These are phyloP conservation scores for Lactuca saligna DNA, from an alignment of 129 eudicot genomes.

Conservation along the genomic window DNA sequence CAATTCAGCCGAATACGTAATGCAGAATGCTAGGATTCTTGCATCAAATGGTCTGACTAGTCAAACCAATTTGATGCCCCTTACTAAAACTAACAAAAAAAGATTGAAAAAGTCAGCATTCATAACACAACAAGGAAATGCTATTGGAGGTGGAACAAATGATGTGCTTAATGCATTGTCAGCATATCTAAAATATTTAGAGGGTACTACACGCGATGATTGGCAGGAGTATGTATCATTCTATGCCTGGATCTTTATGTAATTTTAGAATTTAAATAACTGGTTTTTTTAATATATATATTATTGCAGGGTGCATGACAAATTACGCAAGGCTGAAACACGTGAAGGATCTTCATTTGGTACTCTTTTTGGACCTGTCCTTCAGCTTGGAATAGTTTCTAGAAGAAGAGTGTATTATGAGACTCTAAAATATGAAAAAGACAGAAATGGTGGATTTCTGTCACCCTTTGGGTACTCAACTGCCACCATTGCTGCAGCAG, in stretches of 20 bases:
- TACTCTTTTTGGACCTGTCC: constrained; percentile 74
- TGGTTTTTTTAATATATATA: constrained; percentile 14
- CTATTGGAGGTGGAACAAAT: constrained; percentile 80
- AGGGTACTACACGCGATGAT: constrained; percentile 82
- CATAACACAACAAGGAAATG: constrained; percentile 51
- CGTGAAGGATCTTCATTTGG: constrained; percentile 89
- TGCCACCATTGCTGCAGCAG: constrained; percentile 64
- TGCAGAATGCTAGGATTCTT: constrained; percentile 37
- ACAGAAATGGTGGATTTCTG: constrained; percentile 81
- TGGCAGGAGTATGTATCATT: constrained; percentile 78
- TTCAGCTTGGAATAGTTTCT: constrained; percentile 79
- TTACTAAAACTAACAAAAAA: constrained; percentile 33
- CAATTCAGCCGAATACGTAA: constrained; percentile 47
- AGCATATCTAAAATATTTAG: constrained; percentile 79
- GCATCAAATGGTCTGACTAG: constrained; percentile 26
- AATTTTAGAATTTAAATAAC: background rate
- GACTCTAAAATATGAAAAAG: constrained; percentile 81
- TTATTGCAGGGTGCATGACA: constrained; percentile 69
- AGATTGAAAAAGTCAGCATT: constrained; percentile 54
- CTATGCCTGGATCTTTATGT: background rate
- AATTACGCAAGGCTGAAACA: constrained; percentile 59
- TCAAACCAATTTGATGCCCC: constrained; percentile 28
- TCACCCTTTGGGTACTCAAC: constrained; percentile 93
- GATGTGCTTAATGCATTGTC: constrained; percentile 75
- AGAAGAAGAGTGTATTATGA: constrained; percentile 75